Evolutionary conservation across 306 rosid species (phyloP).

Genomic region (Cicer arietinum): DNA sequence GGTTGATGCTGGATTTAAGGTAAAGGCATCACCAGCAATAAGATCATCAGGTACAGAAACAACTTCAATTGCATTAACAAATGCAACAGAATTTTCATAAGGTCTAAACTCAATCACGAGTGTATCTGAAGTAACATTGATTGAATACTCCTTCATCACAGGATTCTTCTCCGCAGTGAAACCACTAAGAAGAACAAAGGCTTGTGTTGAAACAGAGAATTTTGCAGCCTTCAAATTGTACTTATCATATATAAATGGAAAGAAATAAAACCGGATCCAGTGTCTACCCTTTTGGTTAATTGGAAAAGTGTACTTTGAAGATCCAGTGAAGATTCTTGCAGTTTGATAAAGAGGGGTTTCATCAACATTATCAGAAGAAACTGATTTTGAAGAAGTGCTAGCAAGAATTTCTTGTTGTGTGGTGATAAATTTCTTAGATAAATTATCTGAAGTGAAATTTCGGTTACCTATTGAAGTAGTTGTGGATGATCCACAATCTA

Average conservation of each 20-base stretch:
- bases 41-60: slow-evolving; percentile 73
- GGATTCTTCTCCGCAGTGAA: slow-evolving; percentile 49
- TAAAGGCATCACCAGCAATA: slow-evolving; percentile 52
- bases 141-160: slow-evolving; percentile 64
- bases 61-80: slow-evolving; percentile 83
- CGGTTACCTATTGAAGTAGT: slow-evolving; percentile 60
- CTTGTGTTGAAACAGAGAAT: slow-evolving; percentile 64
- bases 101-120: slow-evolving; percentile 69
- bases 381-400: slow-evolving; percentile 47
- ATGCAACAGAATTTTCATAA: slow-evolving; percentile 59
- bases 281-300: slow-evolving; percentile 68
- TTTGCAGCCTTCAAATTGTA: slow-evolving; percentile 63
- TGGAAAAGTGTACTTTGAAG: slow-evolving; percentile 71
- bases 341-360: slow-evolving; percentile 66
- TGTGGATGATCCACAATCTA: slow-evolving; percentile 75
- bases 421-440: slow-evolving; percentile 60
- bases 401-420: slow-evolving; percentile 65
- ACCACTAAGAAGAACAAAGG: slow-evolving; percentile 54
- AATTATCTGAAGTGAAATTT: slow-evolving; percentile 66
- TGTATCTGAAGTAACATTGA: slow-evolving; percentile 54
- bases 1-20: slow-evolving; percentile 24
- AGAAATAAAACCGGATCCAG: slow-evolving; percentile 94
- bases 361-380: slow-evolving; percentile 44
- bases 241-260: slow-evolving; percentile 52
- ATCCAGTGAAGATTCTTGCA: slow-evolving; percentile 69